Percentiles rank a stretch among this genome's conserved stretches.
Conservation (phyloP, 2,329 filamentous ascomycete species). For the Cephalotrichum gorgonifer region DNA sequence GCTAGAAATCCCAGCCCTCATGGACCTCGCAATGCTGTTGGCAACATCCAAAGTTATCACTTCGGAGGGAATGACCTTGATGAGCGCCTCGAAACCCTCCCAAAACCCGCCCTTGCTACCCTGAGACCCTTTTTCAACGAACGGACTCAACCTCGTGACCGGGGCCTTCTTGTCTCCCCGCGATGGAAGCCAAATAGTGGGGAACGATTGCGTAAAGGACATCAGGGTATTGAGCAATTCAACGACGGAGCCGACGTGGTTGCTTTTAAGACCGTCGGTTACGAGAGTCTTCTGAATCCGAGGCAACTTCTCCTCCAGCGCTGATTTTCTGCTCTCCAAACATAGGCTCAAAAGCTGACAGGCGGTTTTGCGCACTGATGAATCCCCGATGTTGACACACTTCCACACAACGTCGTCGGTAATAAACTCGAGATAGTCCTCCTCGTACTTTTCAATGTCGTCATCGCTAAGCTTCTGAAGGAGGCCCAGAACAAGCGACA, state of each 20-base stretch:
- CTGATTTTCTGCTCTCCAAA: slow-evolving; percentile 15
- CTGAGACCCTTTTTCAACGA: slow-evolving; percentile 77
- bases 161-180: slow-evolving; percentile 40
- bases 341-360: slow-evolving; percentile 40
- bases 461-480: slow-evolving; percentile 33
- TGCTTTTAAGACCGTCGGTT: slow-evolving; percentile 60
- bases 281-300: slow-evolving; percentile 52
- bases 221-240: slow-evolving; percentile 61
- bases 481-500: slow-evolving; percentile 45
- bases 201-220: slow-evolving; percentile 51
- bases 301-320: slow-evolving; percentile 24
- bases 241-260: slow-evolving; percentile 63
- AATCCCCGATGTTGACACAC: slow-evolving; percentile 52
- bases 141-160: slow-evolving; percentile 50
- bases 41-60: slow-evolving; percentile 36
- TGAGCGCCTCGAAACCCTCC: slow-evolving; percentile 52
- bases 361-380: slow-evolving; percentile 37
- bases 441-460: slow-evolving; percentile 49
- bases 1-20: slow-evolving; percentile 60
- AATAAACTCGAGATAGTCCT: slow-evolving; percentile 57
- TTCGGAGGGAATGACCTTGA: slow-evolving; percentile 47
- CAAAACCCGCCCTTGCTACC: slow-evolving; percentile 65
- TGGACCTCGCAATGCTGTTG: slow-evolving; percentile 51
- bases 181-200: slow-evolving; percentile 54
- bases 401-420: slow-evolving; percentile 57